Evolutionary conservation across 345 rosid species (phyloP).

Genomic region (Cochlearia excelsa): DNA sequence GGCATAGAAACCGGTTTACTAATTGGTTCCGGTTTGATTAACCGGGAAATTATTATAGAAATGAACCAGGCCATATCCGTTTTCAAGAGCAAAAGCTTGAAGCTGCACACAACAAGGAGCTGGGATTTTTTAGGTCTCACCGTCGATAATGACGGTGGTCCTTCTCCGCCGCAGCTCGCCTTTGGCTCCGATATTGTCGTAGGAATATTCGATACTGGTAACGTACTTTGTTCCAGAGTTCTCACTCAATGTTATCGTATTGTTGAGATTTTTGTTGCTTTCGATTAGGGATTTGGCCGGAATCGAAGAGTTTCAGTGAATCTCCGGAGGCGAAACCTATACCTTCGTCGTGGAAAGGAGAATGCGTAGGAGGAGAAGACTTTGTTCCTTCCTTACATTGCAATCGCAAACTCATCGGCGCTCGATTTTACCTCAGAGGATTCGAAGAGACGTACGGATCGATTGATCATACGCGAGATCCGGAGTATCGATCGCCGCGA

Average conservation of each 20-base stretch:
- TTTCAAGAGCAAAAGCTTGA: constrained; percentile 44
- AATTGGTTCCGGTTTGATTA: not conserved
- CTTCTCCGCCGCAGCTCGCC: constrained; percentile 39
- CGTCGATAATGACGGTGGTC: not conserved
- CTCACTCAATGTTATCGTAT: not conserved
- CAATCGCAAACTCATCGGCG: constrained; percentile 65
- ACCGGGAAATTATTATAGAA: constrained; percentile 36
- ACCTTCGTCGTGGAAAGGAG: constrained; percentile 60
- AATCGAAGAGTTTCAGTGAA: constrained; percentile 60
- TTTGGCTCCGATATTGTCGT: constrained; percentile 47
- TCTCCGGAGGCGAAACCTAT: constrained; percentile 38
- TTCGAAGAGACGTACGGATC: constrained; percentile 41
- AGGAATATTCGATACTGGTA: constrained; percentile 56
- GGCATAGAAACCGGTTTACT: not conserved
- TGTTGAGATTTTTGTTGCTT: not conserved
- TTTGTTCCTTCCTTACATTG: constrained; percentile 50
- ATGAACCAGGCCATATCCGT: constrained; percentile 51
- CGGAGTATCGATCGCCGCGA: constrained; percentile 55
- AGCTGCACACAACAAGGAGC: constrained; percentile 68
- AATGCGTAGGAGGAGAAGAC: constrained; percentile 50
- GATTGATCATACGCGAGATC: constrained; percentile 31
- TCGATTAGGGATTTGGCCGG: constrained; percentile 67
- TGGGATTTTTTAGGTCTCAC: constrained; percentile 73
- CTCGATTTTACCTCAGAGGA: constrained; percentile 60
- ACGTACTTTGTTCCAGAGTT: no score